Evolutionary conservation across 495 filamentous ascomycete genomes (phyloP), one percentile per base, ranked within the genome.

Genomic region (Antarctomyces pellizariae): DNA sequence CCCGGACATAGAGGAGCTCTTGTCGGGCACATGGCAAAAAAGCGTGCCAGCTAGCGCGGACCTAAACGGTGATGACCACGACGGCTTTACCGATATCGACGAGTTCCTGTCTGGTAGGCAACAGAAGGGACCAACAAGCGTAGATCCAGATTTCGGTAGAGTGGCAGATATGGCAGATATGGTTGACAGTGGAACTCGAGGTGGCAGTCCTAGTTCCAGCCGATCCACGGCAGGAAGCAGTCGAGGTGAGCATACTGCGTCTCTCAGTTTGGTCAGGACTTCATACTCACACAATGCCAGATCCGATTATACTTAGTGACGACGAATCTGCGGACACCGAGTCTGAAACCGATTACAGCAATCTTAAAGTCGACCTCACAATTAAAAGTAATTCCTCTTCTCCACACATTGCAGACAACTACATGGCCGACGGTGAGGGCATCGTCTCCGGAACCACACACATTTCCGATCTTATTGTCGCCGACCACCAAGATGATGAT

Each of bases 291-390:
- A 12, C 21, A 5, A 34, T 29, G 18, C 30, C 24, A 32, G 30
- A 32, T 32, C 30, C 30, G 21, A 26, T 32, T 32, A 32, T 32
- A 21, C 24, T 34, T 2, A 34, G 26, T 34, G 25, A 34, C 19
- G 26, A 34, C n/a, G 25, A 34, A 34, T 29, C 25, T 28, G 12
- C n/a, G 17, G 25, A 12, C 31, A 26, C 25, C 18, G 31, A 29
- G 25, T 31, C 19, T 24, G 13, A 28, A 15, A 28, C 25, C 25
- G 25, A 28, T 16, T 28, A 16, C 7, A 28, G 25, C 25, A 28
- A 18, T 28, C 25, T 28, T 17, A 16, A 28, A 11, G 16, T 28
- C 25, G 14, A 28, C 23, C 23, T 25, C 23, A 25, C 23, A 10
- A 12, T 12, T 25, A 25, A 25, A 25, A 25, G 23, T 13, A 16